These are phyloP conservation scores for Wickerhamomyces rabaulensis DNA, from an alignment of 805 yeast genomes.

Conservation along the genomic window DNA sequence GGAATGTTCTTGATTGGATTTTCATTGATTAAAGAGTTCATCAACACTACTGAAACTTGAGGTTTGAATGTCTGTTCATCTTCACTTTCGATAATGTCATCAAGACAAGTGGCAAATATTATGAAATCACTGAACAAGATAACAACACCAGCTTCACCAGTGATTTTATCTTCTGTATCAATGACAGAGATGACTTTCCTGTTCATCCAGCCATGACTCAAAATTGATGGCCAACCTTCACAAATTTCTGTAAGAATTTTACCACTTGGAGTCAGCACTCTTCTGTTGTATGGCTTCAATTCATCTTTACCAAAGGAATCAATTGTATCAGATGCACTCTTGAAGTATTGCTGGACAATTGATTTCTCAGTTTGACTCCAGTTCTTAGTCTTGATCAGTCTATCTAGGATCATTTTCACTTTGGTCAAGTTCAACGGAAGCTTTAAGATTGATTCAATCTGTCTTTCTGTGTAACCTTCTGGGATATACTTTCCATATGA, in stretches of 20 bases:
- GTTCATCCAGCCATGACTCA: slow-evolving; percentile 85
- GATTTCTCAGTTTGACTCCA: slow-evolving; percentile 32
- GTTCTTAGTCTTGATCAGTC: slow-evolving; percentile 46
- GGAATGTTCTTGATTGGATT: slow-evolving; percentile 72
- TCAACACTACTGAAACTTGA: slow-evolving; percentile 69
- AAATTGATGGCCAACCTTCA: slow-evolving; percentile 77
- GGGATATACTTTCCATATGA: slow-evolving; percentile 29
- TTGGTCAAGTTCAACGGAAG: slow-evolving; percentile 70
- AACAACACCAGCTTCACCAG: slow-evolving; percentile 44
- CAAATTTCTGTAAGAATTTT: slow-evolving; percentile 82
- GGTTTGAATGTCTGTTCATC: slow-evolving; percentile 32
- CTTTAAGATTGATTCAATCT: slow-evolving; percentile 55
- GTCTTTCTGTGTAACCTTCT: slow-evolving; percentile 40
- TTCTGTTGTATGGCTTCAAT: slow-evolving; percentile 44
- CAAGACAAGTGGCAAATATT: slow-evolving; percentile 44
- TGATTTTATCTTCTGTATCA: slow-evolving; percentile 36
- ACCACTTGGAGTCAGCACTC: slow-evolving; percentile 89
- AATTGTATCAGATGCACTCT: slow-evolving; percentile 57
- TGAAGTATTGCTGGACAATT: slow-evolving; percentile 35
- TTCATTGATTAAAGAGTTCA: slow-evolving; percentile 88
- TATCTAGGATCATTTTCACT: slow-evolving; percentile 59
- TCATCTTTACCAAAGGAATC: slow-evolving; percentile 73
- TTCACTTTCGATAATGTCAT: slow-evolving; percentile 25
- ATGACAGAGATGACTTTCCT: slow-evolving; percentile 79
- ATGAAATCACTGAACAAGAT: slow-evolving; percentile 79